phyloP scores from a whole-genome alignment of 176 grass and related monocot genomes.

The Saccharum officinarum region DNA sequence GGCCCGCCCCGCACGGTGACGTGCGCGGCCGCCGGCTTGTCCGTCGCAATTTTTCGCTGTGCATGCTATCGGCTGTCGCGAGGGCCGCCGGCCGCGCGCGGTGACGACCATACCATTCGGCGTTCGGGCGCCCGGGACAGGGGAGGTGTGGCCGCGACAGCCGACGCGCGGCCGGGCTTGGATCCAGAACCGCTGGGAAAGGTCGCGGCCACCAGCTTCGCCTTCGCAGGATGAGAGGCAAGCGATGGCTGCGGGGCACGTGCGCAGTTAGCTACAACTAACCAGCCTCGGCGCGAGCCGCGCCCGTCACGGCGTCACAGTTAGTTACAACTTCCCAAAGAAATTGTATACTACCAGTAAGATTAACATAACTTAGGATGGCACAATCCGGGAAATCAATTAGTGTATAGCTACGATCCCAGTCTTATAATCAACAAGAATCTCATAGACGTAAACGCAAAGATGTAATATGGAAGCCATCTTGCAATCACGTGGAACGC shows the following conservation, averaged over 20 bases:
- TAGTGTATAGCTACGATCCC: background rate
- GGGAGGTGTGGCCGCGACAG: too few relatives aligned
- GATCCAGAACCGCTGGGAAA: too few relatives aligned
- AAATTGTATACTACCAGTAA: too few relatives aligned
- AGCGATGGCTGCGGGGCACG: background rate
- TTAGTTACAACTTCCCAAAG: too few relatives aligned
- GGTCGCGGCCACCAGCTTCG: too few relatives aligned
- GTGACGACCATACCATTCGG: background rate
- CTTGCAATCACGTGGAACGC: background rate
- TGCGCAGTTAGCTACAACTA: background rate
- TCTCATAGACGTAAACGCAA: background rate
- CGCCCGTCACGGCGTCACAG: too few relatives aligned
- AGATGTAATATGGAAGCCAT: background rate
- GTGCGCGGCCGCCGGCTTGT: background rate
- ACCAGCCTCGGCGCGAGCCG: background rate
- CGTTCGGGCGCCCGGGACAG: too few relatives aligned
- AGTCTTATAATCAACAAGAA: background rate
- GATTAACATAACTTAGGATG: too few relatives aligned
- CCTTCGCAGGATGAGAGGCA: background rate
- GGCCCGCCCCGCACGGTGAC: background rate
- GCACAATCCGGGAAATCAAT: too few relatives aligned
- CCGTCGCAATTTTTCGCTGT: background rate
- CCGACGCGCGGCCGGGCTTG: too few relatives aligned
- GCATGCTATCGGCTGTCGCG: too few relatives aligned
- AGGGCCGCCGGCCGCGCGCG: too few relatives aligned